phyloP scores from a whole-genome alignment of 2,329 filamentous ascomycete genomes.

The Colletotrichum zoysiae region DNA sequence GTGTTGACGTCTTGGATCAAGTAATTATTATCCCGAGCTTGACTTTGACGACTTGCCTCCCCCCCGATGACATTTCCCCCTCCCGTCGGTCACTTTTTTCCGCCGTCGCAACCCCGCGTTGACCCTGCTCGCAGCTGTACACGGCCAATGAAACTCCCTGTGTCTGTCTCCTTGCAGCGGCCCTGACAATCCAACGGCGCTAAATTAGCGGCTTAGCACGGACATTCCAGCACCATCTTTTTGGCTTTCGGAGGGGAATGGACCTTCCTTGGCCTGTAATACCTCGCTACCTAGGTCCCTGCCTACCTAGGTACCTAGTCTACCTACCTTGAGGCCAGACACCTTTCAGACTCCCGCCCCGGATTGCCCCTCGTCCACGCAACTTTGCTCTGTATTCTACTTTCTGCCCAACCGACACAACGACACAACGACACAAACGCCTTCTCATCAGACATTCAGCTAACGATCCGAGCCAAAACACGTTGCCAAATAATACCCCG shows the following conservation, averaged over 20 bases:
- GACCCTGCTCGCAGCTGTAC: not conserved
- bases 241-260: conserved; percentile 7
- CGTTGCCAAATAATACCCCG: too few species aligned
- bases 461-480: not conserved
- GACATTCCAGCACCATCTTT: conserved; percentile 38
- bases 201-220: conserved; percentile 34
- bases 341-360: not conserved
- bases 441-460: not conserved
- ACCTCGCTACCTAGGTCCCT: too few species aligned
- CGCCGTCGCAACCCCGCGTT: conserved; percentile 11
- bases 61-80: not conserved
- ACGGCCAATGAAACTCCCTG: conserved; percentile 4
- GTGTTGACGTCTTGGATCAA: not conserved
- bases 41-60: not conserved
- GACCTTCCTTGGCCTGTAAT: conserved; percentile 4
- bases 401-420: not conserved
- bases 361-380: conserved; percentile 7
- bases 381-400: conserved; percentile 11
- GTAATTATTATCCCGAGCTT: not conserved
- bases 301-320: too few species aligned
- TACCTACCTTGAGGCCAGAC: not conserved
- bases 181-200: conserved; percentile 29
- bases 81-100: not conserved
- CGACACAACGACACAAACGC: not conserved
- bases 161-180: conserved; percentile 16